Percentiles rank a stretch among this genome's conserved stretches.
Conservation (phyloP, 2,329 filamentous ascomycete genomes). For the Monosporascus sp. region DNA sequence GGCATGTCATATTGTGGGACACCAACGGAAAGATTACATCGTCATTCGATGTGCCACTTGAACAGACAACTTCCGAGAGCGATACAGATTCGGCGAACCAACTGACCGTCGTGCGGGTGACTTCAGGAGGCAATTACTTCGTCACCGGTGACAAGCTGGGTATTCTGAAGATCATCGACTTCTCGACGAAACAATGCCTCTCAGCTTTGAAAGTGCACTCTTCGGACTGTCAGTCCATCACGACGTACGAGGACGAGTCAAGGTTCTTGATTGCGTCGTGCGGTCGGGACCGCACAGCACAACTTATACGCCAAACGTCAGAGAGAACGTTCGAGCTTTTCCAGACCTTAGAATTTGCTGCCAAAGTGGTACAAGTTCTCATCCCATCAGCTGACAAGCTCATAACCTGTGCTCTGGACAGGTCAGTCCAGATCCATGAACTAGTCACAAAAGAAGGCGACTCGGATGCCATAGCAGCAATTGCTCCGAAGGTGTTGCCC, state of each 20-base stretch:
- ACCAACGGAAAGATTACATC: constrained; percentile 63
- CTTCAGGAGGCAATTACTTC: constrained; percentile 59
- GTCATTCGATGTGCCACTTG: constrained; percentile 63
- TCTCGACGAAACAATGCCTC: constrained; percentile 53
- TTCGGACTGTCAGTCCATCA: constrained; percentile 78
- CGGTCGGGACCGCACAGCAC: constrained; percentile 85
- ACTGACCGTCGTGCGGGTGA: constrained; percentile 55
- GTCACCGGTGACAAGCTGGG: constrained; percentile 84
- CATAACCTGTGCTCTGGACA: constrained; percentile 83
- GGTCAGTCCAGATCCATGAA: constrained; percentile 80
- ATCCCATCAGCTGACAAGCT: constrained; percentile 71
- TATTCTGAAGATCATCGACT: constrained; percentile 68
- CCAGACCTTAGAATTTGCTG: constrained; percentile 90
- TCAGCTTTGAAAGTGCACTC: constrained; percentile 81
- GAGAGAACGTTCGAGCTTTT: constrained; percentile 66
- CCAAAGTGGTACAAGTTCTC: constrained; percentile 71
- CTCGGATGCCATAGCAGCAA: constrained; percentile 64
- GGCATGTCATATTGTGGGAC: constrained; percentile 79
- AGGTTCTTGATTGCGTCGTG: constrained; percentile 72
- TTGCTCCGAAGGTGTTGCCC: constrained; percentile 71
- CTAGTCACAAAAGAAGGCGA: constrained; percentile 65
- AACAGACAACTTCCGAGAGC: constrained; percentile 48
- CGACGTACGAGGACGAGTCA: constrained; percentile 59
- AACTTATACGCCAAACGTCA: constrained; percentile 67
- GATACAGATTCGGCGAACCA: constrained; percentile 54